Conservation (phyloP, 23 red algal genomes). For the Chondrus crispus region DNA sequence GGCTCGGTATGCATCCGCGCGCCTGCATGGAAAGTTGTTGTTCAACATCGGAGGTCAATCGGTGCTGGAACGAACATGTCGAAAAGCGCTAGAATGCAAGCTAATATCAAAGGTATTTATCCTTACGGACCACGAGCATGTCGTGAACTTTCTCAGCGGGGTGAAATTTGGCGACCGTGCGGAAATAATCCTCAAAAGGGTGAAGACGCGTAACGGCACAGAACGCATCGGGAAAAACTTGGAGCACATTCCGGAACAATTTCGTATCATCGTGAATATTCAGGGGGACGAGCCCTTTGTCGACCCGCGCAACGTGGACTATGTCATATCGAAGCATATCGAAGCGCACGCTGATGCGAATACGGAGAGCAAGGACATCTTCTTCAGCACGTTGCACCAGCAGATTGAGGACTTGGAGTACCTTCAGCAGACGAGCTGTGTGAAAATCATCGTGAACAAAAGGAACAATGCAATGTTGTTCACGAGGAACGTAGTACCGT, state of each 20-base stretch:
- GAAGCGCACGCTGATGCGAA: neutral
- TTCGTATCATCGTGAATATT: slow-evolving; percentile 29
- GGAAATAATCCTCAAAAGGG: slow-evolving; percentile 31
- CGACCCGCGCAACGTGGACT: slow-evolving; percentile 38
- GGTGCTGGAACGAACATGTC: slow-evolving; percentile 36
- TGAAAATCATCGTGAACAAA: slow-evolving; percentile 43
- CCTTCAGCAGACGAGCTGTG: slow-evolving; percentile 28
- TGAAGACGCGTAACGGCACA: slow-evolving; percentile 31
- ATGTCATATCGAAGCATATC: slow-evolving; percentile 43
- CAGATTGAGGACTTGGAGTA: slow-evolving; percentile 40
- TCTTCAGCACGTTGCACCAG: slow-evolving; percentile 41
- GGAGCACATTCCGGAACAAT: slow-evolving; percentile 30
- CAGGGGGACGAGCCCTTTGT: slow-evolving; percentile 48
- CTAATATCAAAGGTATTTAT: slow-evolving; percentile 35
- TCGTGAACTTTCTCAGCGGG: neutral
- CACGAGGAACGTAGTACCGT: slow-evolving; percentile 41
- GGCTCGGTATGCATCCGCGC: slow-evolving; percentile 40
- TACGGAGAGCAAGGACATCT: slow-evolving; percentile 19
- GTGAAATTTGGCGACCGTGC: slow-evolving; percentile 1
- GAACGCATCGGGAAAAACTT: slow-evolving; percentile 43
- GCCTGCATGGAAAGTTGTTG: slow-evolving; percentile 35
- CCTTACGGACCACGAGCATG: slow-evolving; percentile 24
- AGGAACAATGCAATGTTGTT: slow-evolving; percentile 51
- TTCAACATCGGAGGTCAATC: slow-evolving; percentile 44
- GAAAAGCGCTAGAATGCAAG: slow-evolving; percentile 20